Evolutionary conservation across 1,284 basidiomycete genomes (phyloP).

Genomic region (Neotropicomus parvogracilis): DNA sequence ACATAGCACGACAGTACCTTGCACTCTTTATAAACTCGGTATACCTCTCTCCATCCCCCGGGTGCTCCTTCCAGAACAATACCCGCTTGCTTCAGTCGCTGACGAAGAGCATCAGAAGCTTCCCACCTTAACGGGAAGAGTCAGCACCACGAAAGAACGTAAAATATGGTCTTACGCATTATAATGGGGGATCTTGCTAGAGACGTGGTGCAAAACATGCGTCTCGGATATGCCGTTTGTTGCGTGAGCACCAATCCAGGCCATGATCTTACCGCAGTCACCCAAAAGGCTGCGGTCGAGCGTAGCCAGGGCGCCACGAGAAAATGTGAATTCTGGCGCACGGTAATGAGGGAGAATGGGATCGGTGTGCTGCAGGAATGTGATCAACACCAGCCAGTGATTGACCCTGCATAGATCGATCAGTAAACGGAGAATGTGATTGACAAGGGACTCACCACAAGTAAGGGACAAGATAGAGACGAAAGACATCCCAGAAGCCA

Average conservation of each 20-base stretch:
- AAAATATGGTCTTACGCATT: conserved; percentile 50
- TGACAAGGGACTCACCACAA: conserved; percentile 57
- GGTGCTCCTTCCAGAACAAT: conserved; percentile 60
- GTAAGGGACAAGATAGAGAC: conserved; percentile 87
- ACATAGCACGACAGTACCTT: conserved; percentile 44
- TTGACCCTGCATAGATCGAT: conserved; percentile 49
- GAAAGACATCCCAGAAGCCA: conserved; percentile 75
- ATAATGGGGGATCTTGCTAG: conserved; percentile 93
- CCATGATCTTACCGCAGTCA: conserved; percentile 69
- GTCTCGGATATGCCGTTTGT: conserved; percentile 92
- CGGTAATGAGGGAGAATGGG: conserved; percentile 94
- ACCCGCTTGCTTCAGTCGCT: conserved; percentile 65
- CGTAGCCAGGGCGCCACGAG: conserved; percentile 91
- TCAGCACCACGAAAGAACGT: neutral
- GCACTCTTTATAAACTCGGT: conserved; percentile 73
- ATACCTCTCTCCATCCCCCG: conserved; percentile 77
- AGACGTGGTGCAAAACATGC: conserved; percentile 88
- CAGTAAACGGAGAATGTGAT: neutral
- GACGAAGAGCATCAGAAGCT: conserved; percentile 85
- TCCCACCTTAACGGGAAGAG: conserved; percentile 63
- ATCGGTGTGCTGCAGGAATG: conserved; percentile 97
- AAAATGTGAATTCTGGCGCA: conserved; percentile 87
- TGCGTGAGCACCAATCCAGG: conserved; percentile 74
- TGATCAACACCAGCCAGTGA: conserved; percentile 91
- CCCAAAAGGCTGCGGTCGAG: conserved; percentile 88